These are phyloP conservation scores for Sorghum bicolor DNA, from an alignment of 176 grass and related monocot species.

Conservation along the genomic window Sorghum_bicolor_NCBIv3 NC_012873.2:821001-821500, in stretches of 20 bases:
- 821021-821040: conserved; percentile 49
- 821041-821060: conserved; percentile 5
- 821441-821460: not conserved
- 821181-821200: conserved; percentile 89
- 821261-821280: conserved; percentile 77
- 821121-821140: not conserved
- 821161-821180: conserved; percentile 64
- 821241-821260: conserved; percentile 86
- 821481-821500: not conserved
- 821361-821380: conserved; percentile 94
- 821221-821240: conserved; percentile 61
- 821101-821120: not conserved
- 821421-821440: conserved; percentile 4
- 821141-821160: conserved; percentile 50
- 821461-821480: not conserved
- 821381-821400: conserved; percentile 99
- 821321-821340: conserved; percentile 88
- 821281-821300: conserved; percentile 47
- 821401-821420: conserved; percentile 61
- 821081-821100: not conserved
- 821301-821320: conserved; percentile 77
- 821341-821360: conserved; percentile 78
- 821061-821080: not conserved
- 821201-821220: conserved; percentile 90
- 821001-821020: conserved; percentile 82